phyloP scores from a whole-genome alignment of 768 basidiomycete species.

The Trichaptum fuscoviolaceum region DNA sequence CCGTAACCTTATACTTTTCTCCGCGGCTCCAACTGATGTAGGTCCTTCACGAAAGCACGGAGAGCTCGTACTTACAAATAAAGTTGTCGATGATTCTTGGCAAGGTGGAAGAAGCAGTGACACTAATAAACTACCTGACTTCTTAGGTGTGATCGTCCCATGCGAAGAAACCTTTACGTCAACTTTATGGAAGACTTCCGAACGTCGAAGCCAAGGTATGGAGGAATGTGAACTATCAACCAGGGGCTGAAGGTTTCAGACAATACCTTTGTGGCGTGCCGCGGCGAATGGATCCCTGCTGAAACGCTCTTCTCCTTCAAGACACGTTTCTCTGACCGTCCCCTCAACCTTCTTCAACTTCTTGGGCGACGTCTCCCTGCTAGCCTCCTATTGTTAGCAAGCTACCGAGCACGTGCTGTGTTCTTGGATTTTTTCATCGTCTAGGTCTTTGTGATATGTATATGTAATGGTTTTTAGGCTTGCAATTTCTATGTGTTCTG shows the following conservation, averaged over 20 bases:
- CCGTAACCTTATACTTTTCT: not conserved
- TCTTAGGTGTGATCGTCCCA: not conserved
- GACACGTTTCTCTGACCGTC: not conserved
- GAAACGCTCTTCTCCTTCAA: not conserved
- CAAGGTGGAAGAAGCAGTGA: not conserved
- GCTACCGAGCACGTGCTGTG: not conserved
- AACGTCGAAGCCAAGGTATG: not conserved
- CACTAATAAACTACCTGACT: not conserved
- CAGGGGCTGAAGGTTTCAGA: too few relatives aligned
- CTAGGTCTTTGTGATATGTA: too few relatives aligned
- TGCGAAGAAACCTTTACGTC: not conserved
- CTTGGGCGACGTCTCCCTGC: not conserved
- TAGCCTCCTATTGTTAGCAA: not conserved
- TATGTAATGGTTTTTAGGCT: too few relatives aligned
- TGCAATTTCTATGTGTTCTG: not conserved
- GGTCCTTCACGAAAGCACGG: not conserved
- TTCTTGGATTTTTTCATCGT: not conserved
- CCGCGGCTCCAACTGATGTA: not conserved
- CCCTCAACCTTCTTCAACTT: not conserved
- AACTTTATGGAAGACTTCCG: not conserved
- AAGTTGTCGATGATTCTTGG: not conserved
- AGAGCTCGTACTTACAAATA: not conserved
- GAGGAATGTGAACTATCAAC: too few relatives aligned
- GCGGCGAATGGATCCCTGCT: too few relatives aligned
- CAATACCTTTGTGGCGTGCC: too few relatives aligned